A percentile compares a stretch with the other conserved stretches of the same genome.
These are phyloP conservation scores for Ilyonectria destructans DNA, from an alignment of 2,329 filamentous ascomycete species.

Conservation along the genomic window DNA sequence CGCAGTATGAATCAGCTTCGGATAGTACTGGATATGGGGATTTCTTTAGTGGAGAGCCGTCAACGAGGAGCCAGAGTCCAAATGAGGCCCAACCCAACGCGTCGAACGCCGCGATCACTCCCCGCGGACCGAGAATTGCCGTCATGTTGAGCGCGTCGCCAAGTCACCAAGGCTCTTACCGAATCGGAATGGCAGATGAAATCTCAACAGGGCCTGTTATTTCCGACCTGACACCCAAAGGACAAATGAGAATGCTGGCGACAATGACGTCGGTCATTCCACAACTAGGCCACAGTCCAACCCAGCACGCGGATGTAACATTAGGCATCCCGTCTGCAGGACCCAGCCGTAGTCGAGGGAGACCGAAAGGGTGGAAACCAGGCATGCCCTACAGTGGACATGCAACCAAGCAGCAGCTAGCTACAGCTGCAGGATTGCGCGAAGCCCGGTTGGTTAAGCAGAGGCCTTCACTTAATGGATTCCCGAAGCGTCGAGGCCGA, in stretches of 20 bases:
- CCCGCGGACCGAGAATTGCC: conserved; percentile 34
- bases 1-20: conserved; percentile 12
- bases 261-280: conserved; percentile 13
- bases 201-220: conserved; percentile 28
- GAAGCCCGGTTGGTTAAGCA: conserved; percentile 49
- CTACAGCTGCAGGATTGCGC: conserved; percentile 43
- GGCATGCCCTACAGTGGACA: conserved; percentile 51
- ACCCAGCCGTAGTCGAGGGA: conserved; percentile 52
- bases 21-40: conserved; percentile 43
- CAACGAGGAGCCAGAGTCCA: conserved; percentile 23
- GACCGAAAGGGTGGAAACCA: conserved; percentile 64
- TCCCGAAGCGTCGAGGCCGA: conserved; percentile 60
- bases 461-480: conserved; percentile 45
- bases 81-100: background rate
- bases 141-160: conserved; percentile 43
- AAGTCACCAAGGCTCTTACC: conserved; percentile 9
- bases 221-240: conserved; percentile 44
- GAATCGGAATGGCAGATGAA: conserved; percentile 27
- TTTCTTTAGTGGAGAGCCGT: conserved; percentile 33
- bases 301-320: conserved; percentile 17
- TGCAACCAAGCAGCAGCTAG: conserved; percentile 33
- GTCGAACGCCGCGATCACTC: conserved; percentile 5
- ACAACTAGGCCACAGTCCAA: conserved; percentile 12
- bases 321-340: conserved; percentile 23
- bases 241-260: conserved; percentile 25